Conservation (phyloP, 129 eudicot species). For the Artemisia annua region DNA sequence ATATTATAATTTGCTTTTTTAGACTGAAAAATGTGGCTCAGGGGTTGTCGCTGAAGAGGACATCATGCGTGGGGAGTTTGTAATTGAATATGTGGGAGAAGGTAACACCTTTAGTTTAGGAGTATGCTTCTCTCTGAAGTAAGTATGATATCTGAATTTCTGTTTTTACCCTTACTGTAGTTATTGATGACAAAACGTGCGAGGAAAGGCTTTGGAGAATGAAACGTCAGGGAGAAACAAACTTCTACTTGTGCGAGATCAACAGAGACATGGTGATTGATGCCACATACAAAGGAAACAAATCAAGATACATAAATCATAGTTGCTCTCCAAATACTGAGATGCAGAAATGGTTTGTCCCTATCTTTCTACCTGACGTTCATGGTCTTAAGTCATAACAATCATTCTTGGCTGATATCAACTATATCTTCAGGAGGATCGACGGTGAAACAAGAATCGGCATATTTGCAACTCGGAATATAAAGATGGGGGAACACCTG, state of each 20-base stretch:
- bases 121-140: constrained; percentile 2
- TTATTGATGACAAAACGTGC: constrained; percentile 95
- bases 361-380: constrained; percentile 24
- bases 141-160: constrained; percentile 1
- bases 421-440: constrained; percentile 54
- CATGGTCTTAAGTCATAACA: neutral
- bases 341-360: constrained; percentile 96
- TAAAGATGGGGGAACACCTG: constrained; percentile 86
- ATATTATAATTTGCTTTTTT: constrained; percentile 31
- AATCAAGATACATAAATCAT: constrained; percentile 97
- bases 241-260: constrained; percentile 93
- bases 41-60: constrained; percentile 97
- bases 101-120: constrained; percentile 42
- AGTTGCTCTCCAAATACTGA: constrained; percentile 98
- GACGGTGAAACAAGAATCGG: constrained; percentile 99
- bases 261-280: constrained; percentile 99
- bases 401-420: constrained; percentile 9
- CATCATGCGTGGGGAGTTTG: constrained; percentile 83
- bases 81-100: constrained; percentile 99
- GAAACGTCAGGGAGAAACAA: constrained; percentile 90
- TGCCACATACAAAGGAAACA: constrained; percentile 95
- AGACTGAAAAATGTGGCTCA: constrained; percentile 98
- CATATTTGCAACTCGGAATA: constrained; percentile 87
- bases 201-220: constrained; percentile 96
- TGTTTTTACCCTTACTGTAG: constrained; percentile 44